Percentiles rank a stretch among this genome's conserved stretches.
Evolutionary conservation across 768 basidiomycete genomes (phyloP).

Genomic region (Crucibulum laeve): DNA sequence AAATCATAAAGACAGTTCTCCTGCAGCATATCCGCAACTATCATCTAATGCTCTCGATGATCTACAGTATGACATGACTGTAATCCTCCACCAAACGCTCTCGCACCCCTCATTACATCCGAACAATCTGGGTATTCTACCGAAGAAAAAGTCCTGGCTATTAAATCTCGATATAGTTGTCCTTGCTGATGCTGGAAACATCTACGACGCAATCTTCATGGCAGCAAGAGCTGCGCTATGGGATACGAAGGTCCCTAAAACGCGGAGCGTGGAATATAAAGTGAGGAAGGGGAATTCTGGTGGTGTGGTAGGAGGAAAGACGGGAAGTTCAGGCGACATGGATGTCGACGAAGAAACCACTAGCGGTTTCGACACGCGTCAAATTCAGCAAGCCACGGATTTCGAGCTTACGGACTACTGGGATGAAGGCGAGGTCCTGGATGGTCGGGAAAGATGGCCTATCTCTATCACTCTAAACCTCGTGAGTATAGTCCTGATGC

Average conservation of each 20-base stretch:
- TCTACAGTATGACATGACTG: conserved; percentile 68
- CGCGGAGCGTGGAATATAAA: conserved; percentile 66
- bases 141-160: conserved; percentile 68
- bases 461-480: conserved; percentile 76
- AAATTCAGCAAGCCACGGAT: conserved; percentile 53
- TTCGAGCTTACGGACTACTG: conserved; percentile 87
- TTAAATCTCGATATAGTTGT: conserved; percentile 72
- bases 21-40: conserved; percentile 73
- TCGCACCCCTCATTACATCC: conserved; percentile 66
- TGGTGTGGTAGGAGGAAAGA: conserved; percentile 11
- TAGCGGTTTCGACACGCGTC: conserved; percentile 59
- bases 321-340: conserved; percentile 37
- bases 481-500: conserved; percentile 33
- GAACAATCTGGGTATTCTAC: conserved; percentile 55
- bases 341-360: conserved; percentile 46
- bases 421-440: conserved; percentile 74
- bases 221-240: conserved; percentile 76
- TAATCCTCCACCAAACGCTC: conserved; percentile 58
- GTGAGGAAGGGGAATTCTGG: conserved; percentile 25
- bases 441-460: conserved; percentile 65
- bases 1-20: conserved; percentile 56
- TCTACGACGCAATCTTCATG: conserved; percentile 76
- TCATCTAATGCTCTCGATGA: conserved; percentile 66
- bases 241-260: conserved; percentile 77
- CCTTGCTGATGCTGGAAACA: conserved; percentile 69